Evolutionary conservation across 495 filamentous ascomycete genomes (phyloP).

Genomic region (Lentithecium fluviatile): DNA sequence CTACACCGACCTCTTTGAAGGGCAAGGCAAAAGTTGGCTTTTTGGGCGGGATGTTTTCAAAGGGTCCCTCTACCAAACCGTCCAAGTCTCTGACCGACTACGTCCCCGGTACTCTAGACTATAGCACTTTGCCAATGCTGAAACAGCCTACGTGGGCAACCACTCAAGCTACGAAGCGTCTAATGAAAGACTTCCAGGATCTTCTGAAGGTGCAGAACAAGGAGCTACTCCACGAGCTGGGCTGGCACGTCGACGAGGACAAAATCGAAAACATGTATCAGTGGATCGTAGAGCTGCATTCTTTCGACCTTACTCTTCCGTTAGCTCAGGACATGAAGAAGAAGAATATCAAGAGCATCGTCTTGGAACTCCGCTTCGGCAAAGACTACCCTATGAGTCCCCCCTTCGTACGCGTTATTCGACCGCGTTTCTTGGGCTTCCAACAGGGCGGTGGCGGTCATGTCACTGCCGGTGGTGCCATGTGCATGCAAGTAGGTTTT

Average conservation of each 20-base stretch:
- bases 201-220: conserved; percentile 63
- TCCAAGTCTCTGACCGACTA: conserved; percentile 58
- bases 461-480: conserved; percentile 79
- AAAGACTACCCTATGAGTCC: conserved; percentile 72
- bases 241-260: conserved; percentile 75
- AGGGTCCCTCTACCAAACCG: conserved; percentile 13
- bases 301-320: conserved; percentile 67
- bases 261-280: conserved; percentile 74
- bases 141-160: conserved; percentile 69
- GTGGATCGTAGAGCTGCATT: conserved; percentile 91
- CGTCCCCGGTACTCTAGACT: conserved; percentile 60
- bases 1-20: conserved; percentile 21
- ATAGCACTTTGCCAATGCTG: conserved; percentile 56
- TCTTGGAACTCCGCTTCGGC: conserved; percentile 79
- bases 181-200: conserved; percentile 61
- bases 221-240: conserved; percentile 66
- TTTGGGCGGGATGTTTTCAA: conserved; percentile 27
- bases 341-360: conserved; percentile 60
- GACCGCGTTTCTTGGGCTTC: conserved; percentile 75
- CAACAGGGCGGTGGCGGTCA: conserved; percentile 77
- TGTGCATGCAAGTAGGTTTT: conserved; percentile 72
- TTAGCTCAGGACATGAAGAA: conserved; percentile 73
- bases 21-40: conserved; percentile 35
- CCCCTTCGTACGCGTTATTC: conserved; percentile 81
- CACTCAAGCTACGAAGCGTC: conserved; percentile 55